Evolutionary conservation across 2,329 filamentous ascomycete genomes (phyloP).

Genomic region (Phialophora tarda): DNA sequence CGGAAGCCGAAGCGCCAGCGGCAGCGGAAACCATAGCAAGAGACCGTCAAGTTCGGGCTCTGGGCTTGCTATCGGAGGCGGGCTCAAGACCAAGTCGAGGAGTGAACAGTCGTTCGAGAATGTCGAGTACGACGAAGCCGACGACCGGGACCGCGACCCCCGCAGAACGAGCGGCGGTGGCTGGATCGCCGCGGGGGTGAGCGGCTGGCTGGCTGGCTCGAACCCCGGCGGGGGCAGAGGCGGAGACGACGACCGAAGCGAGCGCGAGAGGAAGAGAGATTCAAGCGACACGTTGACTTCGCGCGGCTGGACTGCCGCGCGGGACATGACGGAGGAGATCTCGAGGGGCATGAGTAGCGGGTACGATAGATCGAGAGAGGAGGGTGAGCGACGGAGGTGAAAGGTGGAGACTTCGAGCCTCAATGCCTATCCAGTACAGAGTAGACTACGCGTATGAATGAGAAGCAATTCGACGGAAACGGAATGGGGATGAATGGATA

Average conservation of each 20-base stretch:
- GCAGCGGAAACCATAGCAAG: constrained; percentile 15
- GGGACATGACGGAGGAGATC: constrained; percentile 39
- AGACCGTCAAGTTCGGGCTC: constrained; percentile 37
- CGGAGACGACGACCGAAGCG: constrained; percentile 22
- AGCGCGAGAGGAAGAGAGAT: constrained; percentile 15
- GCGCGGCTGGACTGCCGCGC: constrained; percentile 31
- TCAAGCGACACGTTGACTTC: constrained; percentile 8
- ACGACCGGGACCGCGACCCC: constrained; percentile 41
- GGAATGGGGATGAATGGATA: too few relatives aligned
- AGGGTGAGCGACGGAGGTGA: constrained; percentile 6
- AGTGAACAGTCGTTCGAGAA: constrained; percentile 91
- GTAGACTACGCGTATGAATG: too few relatives aligned
- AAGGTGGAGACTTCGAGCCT: neutral
- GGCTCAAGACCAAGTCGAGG: constrained; percentile 65
- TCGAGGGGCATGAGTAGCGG: constrained; percentile 31
- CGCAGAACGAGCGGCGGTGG: constrained; percentile 36
- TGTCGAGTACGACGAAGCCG: constrained; percentile 77
- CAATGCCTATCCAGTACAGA: too few relatives aligned
- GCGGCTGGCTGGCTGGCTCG: constrained; percentile 35
- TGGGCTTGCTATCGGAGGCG: constrained; percentile 15
- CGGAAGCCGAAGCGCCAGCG: constrained; percentile 2
- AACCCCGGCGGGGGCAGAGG: constrained; percentile 10
- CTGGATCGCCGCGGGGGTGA: constrained; percentile 34
- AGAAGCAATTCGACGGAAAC: too few relatives aligned
- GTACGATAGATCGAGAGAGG: constrained; percentile 10